These are phyloP conservation scores for Hypericum androsaemum DNA, from an alignment of 345 rosid genomes.

Conservation along the genomic window DNA sequence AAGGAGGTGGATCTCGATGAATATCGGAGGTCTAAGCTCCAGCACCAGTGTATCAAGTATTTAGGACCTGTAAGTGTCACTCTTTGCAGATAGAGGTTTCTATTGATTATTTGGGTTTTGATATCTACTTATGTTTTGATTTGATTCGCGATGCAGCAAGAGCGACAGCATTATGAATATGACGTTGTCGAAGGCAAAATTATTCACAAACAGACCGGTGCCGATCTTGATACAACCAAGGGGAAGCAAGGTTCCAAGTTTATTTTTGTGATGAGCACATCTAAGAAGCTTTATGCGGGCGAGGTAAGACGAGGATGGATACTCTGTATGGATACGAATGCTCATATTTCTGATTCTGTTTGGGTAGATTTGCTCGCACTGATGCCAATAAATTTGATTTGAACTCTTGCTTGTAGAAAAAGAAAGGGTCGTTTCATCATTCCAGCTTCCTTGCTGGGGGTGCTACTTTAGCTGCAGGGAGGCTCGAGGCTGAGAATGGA, in stretches of 20 bases:
- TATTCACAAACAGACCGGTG: conserved; percentile 22
- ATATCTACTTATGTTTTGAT: too few relatives aligned
- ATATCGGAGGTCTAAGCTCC: too few relatives aligned
- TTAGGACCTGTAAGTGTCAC: too few relatives aligned
- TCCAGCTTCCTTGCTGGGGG: conserved; percentile 98
- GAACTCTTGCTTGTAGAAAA: conserved; percentile 38
- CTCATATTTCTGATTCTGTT: not conserved
- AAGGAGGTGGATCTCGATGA: too few relatives aligned
- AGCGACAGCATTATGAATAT: conserved; percentile 24
- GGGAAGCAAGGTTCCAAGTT: conserved; percentile 21
- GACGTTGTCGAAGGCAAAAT: conserved; percentile 15
- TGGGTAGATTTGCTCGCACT: not conserved
- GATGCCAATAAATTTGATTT: not conserved
- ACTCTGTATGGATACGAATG: too few relatives aligned
- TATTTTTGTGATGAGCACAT: conserved; percentile 31
- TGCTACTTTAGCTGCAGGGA: conserved; percentile 84
- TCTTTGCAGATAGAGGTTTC: too few relatives aligned
- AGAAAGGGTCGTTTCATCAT: conserved; percentile 91
- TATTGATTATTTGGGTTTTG: too few relatives aligned
- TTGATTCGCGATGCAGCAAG: conserved; percentile 14
- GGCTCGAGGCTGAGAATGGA: conserved; percentile 58
- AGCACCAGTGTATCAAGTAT: too few relatives aligned
- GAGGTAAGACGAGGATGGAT: conserved; percentile 16
- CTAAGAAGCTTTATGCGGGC: conserved; percentile 27
- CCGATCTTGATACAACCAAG: conserved; percentile 19